A percentile compares a stretch with the other conserved stretches of the same genome.
phyloP scores from a whole-genome alignment of 2,329 filamentous ascomycete genomes.

The Hypocreales sp. region DNA sequence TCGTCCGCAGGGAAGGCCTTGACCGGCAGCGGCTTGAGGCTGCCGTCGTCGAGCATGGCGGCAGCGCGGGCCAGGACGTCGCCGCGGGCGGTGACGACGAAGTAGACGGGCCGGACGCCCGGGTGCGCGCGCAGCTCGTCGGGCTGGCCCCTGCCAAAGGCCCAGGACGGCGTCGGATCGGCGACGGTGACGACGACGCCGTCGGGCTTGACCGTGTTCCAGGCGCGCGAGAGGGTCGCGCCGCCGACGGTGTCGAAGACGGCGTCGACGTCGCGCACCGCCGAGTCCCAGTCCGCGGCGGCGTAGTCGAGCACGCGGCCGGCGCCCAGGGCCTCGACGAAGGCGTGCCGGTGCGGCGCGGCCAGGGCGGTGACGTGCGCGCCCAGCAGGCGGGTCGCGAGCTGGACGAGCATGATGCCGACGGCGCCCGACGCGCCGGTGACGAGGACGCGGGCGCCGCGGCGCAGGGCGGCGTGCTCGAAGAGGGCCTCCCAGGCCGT shows the following conservation, averaged over 20 bases:
- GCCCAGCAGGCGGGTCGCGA: constrained; percentile 8
- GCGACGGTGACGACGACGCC: constrained; percentile 18
- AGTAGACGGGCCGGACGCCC: constrained; percentile 11
- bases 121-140: constrained; percentile 7
- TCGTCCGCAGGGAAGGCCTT: constrained; percentile 8
- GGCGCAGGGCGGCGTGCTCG: constrained; percentile 5
- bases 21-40: constrained; percentile 7
- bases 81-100: constrained; percentile 11
- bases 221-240: constrained; percentile 11
- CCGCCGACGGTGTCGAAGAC: no score
- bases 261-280: constrained; percentile 10
- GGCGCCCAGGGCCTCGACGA: constrained; percentile 8
- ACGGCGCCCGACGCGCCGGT: constrained; percentile 17
- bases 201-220: constrained; percentile 12
- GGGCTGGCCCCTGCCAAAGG: constrained; percentile 8
- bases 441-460: constrained; percentile 9
- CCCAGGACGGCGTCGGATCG: constrained; percentile 18
- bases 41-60: constrained; percentile 8
- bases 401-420: constrained; percentile 13
- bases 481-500: constrained; percentile 14
- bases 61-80: constrained; percentile 7
- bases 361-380: constrained; percentile 14
- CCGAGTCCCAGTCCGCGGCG: constrained; percentile 7
- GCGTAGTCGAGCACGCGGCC: constrained; percentile 13
- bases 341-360: constrained; percentile 6